Evolutionary conservation across 306 rosid genomes (phyloP).

Genomic region (Acacia melanoxylon): DNA sequence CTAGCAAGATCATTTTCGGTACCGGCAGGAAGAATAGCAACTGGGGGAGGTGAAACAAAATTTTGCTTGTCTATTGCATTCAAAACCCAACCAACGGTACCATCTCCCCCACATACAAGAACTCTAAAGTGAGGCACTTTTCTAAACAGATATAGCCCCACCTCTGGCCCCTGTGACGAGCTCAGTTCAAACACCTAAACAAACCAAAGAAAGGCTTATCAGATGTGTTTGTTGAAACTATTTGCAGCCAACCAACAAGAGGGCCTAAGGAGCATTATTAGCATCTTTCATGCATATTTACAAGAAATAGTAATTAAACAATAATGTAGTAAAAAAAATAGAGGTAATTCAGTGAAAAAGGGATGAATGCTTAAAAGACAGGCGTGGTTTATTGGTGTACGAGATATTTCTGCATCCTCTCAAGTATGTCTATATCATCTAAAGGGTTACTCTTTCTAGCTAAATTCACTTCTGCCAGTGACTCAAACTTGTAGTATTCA

Average conservation of each 20-base stretch:
- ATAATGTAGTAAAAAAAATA: neutral
- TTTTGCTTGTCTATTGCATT: slow-evolving; percentile 89
- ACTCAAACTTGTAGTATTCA: no score
- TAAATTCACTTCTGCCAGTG: no score
- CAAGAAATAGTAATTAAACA: slow-evolving; percentile 12
- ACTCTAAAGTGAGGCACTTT: slow-evolving; percentile 95
- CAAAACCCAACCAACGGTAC: slow-evolving; percentile 98
- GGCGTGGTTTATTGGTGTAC: slow-evolving; percentile 1
- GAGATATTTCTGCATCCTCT: neutral
- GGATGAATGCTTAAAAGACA: slow-evolving; percentile 4
- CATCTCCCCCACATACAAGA: slow-evolving; percentile 98
- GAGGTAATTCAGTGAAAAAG: slow-evolving; percentile 7
- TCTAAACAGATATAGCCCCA: slow-evolving; percentile 85
- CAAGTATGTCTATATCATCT: no score
- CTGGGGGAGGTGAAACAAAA: slow-evolving; percentile 97
- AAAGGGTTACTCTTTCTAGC: no score
- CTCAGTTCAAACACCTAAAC: slow-evolving; percentile 87
- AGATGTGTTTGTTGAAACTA: slow-evolving; percentile 18
- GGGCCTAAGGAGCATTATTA: neutral
- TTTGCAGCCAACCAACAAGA: slow-evolving; percentile 4
- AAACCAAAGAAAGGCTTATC: slow-evolving; percentile 29
- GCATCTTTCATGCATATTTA: slow-evolving; percentile 19
- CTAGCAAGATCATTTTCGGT: slow-evolving; percentile 99
- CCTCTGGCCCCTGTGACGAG: slow-evolving; percentile 87
- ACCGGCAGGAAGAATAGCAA: slow-evolving; percentile 98